Evolutionary conservation across 73 alveolate species (phyloP).

Genomic region (Uronychia binucleata): DNA sequence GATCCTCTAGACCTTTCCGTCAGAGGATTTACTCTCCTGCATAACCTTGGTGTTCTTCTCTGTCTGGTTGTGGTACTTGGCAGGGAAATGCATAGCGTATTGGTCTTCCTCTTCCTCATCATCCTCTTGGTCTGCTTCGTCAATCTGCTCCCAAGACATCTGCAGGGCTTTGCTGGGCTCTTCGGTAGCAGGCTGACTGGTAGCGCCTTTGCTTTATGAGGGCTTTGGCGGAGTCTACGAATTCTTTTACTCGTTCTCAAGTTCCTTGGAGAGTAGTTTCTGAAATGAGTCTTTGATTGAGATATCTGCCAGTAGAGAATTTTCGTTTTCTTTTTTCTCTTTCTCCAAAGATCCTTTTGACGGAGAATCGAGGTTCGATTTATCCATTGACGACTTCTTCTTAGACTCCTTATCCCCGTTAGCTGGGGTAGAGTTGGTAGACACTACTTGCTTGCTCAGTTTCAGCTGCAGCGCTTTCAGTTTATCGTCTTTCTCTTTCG

Average conservation of each 20-base stretch:
- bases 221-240: slow-evolving; percentile 6
- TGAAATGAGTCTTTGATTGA: slow-evolving; percentile 25
- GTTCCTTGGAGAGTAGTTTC: slow-evolving; percentile 17
- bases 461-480: slow-evolving; percentile 61
- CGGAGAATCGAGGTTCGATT: too few relatives aligned
- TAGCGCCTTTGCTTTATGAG: slow-evolving; percentile 6
- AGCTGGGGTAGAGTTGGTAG: background rate
- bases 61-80: slow-evolving; percentile 15
- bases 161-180: background rate
- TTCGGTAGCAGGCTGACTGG: background rate
- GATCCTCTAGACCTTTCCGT: slow-evolving; percentile 80
- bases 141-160: slow-evolving; percentile 10
- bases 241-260: slow-evolving; percentile 39
- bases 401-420: background rate
- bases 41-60: slow-evolving; percentile 19
- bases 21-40: slow-evolving; percentile 69
- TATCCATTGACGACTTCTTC: background rate
- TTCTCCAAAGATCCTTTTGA: background rate
- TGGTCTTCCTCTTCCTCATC: slow-evolving; percentile 47
- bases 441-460: slow-evolving; percentile 54
- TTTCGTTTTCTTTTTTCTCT: slow-evolving; percentile 1
- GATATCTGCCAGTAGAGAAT: slow-evolving; percentile 2
- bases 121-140: slow-evolving; percentile 13
- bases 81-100: slow-evolving; percentile 33
- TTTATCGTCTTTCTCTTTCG: slow-evolving; percentile 77